Percentiles rank a stretch among this genome's conserved stretches.
Conservation (phyloP, 495 filamentous ascomycete species). For the Penicillium malachiteum region DNA sequence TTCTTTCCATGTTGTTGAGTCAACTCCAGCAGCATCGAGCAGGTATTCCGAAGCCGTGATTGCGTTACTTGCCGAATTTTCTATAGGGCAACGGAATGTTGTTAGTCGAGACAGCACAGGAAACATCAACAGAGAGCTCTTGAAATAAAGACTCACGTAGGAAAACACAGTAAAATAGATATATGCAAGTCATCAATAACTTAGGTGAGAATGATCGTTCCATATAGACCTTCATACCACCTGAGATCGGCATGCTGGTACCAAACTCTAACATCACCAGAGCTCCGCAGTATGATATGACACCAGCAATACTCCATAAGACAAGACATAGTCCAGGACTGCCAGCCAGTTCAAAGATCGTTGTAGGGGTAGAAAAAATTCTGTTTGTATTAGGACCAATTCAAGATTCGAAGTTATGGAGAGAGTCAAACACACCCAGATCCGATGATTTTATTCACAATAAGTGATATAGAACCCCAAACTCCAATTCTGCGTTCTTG, state of each 20-base stretch:
- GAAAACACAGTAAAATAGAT: conserved; percentile 28
- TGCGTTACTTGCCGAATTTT: conserved; percentile 30
- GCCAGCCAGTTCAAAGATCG: conserved; percentile 58
- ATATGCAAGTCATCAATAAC: conserved; percentile 55
- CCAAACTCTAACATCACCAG: conserved; percentile 64
- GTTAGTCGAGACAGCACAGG: not conserved
- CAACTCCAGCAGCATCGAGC: conserved; percentile 21
- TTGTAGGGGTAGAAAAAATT: conserved; percentile 68
- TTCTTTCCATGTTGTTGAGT: conserved; percentile 28
- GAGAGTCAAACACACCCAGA: conserved; percentile 19
- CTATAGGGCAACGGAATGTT: not conserved
- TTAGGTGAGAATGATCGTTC: conserved; percentile 52
- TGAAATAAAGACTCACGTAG: conserved; percentile 12
- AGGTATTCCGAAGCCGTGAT: conserved; percentile 25
- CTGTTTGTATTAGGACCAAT: conserved; percentile 18
- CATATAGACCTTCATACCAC: conserved; percentile 71
- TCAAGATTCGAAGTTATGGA: too few relatives aligned
- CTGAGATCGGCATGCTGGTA: conserved; percentile 62
- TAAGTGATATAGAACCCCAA: conserved; percentile 25
- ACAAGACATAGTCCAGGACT: conserved; percentile 62
- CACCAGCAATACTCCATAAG: conserved; percentile 60
- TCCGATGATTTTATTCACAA: conserved; percentile 30
- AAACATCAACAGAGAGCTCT: not conserved
- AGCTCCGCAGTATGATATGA: conserved; percentile 57
- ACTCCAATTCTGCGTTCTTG: conserved; percentile 27